Conservation (phyloP, 1,284 basidiomycete species). For the Retiboletus fuscus region DNA sequence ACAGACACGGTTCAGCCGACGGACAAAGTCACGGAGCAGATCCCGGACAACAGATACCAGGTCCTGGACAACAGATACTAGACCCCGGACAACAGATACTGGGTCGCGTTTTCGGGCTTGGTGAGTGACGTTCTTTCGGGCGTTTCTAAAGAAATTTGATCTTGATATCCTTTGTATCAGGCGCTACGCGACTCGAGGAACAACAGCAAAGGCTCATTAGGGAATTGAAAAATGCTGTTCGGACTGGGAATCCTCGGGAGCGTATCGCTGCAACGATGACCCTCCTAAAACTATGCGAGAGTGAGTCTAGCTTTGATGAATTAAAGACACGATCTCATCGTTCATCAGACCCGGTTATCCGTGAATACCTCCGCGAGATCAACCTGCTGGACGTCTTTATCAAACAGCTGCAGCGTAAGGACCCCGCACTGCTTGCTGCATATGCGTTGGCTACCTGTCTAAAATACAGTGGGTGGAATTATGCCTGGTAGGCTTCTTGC, state of each 20-base stretch:
- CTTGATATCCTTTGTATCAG: slow-evolving; percentile 17
- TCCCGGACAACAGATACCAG: no score
- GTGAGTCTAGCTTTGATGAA: slow-evolving; percentile 10
- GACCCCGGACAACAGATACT: slow-evolving; percentile 18
- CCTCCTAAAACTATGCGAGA: slow-evolving; percentile 31
- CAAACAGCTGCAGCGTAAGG: slow-evolving; percentile 28
- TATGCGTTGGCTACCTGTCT: slow-evolving; percentile 32
- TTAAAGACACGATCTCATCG: no score
- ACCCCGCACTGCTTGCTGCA: slow-evolving; percentile 29
- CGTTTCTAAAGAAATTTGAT: background rate
- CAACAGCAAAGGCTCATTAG: slow-evolving; percentile 22
- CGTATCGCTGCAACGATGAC: slow-evolving; percentile 42
- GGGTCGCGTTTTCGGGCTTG: slow-evolving; percentile 34
- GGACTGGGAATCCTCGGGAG: slow-evolving; percentile 23
- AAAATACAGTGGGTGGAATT: slow-evolving; percentile 27
- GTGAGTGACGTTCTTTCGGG: slow-evolving; percentile 16
- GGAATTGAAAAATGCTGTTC: slow-evolving; percentile 21
- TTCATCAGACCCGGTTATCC: slow-evolving; percentile 20
- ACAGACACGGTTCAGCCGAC: background rate
- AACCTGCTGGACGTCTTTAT: slow-evolving; percentile 22
- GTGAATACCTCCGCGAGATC: slow-evolving; percentile 15
- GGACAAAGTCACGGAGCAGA: background rate
- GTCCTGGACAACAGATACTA: no score
- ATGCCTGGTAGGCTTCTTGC: fast-evolving
- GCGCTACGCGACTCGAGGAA: background rate